These are phyloP conservation scores for Exophiala bonariae DNA, from an alignment of 2,329 filamentous ascomycete genomes.

Conservation along the genomic window DNA sequence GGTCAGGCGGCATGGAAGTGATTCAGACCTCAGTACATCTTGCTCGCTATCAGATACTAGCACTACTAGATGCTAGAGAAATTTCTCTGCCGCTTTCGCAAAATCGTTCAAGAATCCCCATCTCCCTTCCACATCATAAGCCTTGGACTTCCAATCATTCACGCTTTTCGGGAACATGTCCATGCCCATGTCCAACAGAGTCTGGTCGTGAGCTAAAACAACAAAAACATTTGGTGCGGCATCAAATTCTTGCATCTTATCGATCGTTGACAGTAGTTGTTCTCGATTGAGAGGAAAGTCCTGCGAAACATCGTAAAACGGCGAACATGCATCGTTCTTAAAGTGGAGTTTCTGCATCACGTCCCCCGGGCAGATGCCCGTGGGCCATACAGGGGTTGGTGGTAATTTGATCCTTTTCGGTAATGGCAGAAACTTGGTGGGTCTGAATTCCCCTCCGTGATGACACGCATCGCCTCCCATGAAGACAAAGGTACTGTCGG, in stretches of 20 bases:
- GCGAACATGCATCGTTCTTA: not conserved
- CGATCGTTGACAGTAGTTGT: constrained; percentile 22
- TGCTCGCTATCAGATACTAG: no score
- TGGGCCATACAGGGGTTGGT: not conserved
- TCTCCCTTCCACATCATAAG: constrained; percentile 23
- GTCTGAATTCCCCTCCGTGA: constrained; percentile 35
- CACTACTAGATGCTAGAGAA: no score
- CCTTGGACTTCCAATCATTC: constrained; percentile 13
- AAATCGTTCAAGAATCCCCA: constrained; percentile 15
- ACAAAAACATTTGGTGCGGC: constrained; percentile 29
- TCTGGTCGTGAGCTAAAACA: constrained; percentile 30
- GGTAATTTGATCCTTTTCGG: not conserved
- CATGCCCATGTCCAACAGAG: constrained; percentile 27
- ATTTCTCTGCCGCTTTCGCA: not conserved
- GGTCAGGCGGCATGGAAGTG: no score
- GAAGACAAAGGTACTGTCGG: constrained; percentile 42
- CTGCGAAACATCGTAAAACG: not conserved
- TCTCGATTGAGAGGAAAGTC: not conserved
- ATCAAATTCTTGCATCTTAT: constrained; percentile 29
- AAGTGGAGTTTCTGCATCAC: not conserved
- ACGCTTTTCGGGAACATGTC: constrained; percentile 1
- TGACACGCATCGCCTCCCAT: constrained; percentile 52
- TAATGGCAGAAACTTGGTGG: constrained; percentile 15
- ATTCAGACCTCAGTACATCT: no score
- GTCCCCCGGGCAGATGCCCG: not conserved